phyloP scores from a whole-genome alignment of 2,329 filamentous ascomycete genomes.

The Alternaria angustiovoidea region DNA sequence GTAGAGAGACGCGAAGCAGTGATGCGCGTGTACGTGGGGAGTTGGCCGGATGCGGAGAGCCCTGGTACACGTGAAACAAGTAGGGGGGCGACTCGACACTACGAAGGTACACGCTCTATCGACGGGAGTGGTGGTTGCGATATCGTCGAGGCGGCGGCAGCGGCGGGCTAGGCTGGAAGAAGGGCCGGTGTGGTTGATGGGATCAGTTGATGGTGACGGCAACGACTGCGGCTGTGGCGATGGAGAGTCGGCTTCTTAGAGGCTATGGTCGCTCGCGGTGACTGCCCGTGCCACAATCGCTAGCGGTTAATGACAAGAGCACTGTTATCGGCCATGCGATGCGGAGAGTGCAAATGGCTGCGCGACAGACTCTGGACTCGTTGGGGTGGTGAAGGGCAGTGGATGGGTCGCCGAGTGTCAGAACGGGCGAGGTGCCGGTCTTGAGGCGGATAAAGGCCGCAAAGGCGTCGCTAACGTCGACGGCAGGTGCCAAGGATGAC shows the following conservation, averaged over 20 bases:
- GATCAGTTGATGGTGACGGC: slow-evolving; percentile 34
- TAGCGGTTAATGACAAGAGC: slow-evolving; percentile 26
- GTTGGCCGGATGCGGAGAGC: slow-evolving; percentile 17
- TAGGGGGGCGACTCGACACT: neutral
- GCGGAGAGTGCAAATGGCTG: slow-evolving; percentile 17
- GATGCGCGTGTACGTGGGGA: neutral
- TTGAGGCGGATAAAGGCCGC: slow-evolving; percentile 17
- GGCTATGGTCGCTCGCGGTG: slow-evolving; percentile 17
- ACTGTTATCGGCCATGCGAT: slow-evolving; percentile 36
- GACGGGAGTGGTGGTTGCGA: neutral
- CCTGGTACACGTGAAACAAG: slow-evolving; percentile 10
- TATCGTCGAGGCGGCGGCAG: neutral
- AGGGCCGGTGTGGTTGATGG: neutral
- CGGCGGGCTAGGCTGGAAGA: neutral
- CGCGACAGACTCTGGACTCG: slow-evolving; percentile 4
- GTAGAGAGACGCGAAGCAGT: slow-evolving; percentile 2
- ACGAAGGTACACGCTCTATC: slow-evolving; percentile 3
- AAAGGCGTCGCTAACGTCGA: slow-evolving; percentile 11
- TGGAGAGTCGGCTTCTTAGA: slow-evolving; percentile 22
- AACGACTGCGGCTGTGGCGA: slow-evolving; percentile 38
- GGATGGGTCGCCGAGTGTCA: neutral
- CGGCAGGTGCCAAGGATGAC: slow-evolving; percentile 13
- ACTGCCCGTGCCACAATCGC: slow-evolving; percentile 23
- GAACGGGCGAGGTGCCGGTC: slow-evolving; percentile 3
- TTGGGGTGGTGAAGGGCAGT: slow-evolving; percentile 2